Percentiles rank a stretch among this genome's conserved stretches.
Evolutionary conservation across 768 basidiomycete genomes (phyloP).

Genomic region (Steccherinum ochraceum): DNA sequence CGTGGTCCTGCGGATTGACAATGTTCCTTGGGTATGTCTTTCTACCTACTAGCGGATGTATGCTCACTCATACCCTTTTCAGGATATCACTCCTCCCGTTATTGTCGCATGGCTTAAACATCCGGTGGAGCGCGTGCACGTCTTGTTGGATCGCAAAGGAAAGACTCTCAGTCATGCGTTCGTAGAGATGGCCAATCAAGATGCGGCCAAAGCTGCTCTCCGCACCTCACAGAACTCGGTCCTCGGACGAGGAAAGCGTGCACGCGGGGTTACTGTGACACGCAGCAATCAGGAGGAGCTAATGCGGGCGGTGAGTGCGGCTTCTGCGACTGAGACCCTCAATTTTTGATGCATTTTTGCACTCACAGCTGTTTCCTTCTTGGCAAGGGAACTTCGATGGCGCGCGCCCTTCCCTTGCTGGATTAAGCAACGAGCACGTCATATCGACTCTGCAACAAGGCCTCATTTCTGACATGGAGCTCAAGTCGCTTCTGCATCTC

Average conservation of each 20-base stretch:
- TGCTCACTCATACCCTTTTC: slow-evolving; percentile 2
- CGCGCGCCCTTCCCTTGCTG: slow-evolving; percentile 58
- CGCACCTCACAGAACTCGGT: slow-evolving; percentile 55
- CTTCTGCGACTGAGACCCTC: not conserved
- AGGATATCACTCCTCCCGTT: slow-evolving; percentile 82
- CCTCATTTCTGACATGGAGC: slow-evolving; percentile 59
- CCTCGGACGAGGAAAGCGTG: slow-evolving; percentile 70
- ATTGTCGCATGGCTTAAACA: slow-evolving; percentile 66
- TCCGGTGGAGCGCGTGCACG: slow-evolving; percentile 64
- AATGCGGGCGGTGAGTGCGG: slow-evolving; percentile 61
- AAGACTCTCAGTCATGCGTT: slow-evolving; percentile 85
- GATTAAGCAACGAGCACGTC: slow-evolving; percentile 51
- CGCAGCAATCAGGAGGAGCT: slow-evolving; percentile 75
- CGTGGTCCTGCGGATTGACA: slow-evolving; percentile 76
- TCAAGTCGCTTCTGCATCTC: slow-evolving; percentile 59
- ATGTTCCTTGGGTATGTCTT: slow-evolving; percentile 75
- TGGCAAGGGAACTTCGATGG: slow-evolving; percentile 77
- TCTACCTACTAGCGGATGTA: not conserved
- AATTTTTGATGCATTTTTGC: not conserved
- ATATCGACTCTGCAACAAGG: slow-evolving; percentile 58
- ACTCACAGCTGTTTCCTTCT: slow-evolving; percentile 68
- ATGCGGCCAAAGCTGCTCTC: slow-evolving; percentile 59
- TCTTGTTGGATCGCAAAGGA: slow-evolving; percentile 73
- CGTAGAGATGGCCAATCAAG: slow-evolving; percentile 61
- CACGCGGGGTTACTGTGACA: slow-evolving; percentile 80